Base-by-base conservation (phyloP, 495 filamentous ascomycete species). In the Trichoderma reesei region DNA sequence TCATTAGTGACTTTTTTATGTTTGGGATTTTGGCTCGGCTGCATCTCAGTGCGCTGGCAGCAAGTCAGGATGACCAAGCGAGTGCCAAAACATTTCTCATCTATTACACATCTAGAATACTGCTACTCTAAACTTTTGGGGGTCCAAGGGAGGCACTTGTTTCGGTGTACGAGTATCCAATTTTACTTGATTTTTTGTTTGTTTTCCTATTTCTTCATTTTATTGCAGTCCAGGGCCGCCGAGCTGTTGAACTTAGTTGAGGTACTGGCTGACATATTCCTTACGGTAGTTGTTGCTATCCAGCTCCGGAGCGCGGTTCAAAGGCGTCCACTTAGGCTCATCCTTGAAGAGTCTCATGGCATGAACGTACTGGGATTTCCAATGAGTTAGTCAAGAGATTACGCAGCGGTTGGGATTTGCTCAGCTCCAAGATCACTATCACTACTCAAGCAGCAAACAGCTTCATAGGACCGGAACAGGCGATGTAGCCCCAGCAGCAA, bases 271-370 rank as follows among this genome's bases (percentile, higher is more conserved):
- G 36, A 92, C 70, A 72, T 97, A 97, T 33, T 83, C 83, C 81
- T 89, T 83, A 18, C 94, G 86, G 70, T 86, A 88, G 39, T 77
- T 75, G 74, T 96, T 98, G 63, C 70, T 74, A 74, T 96, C 90
- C 64, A 96, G 79, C 46, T 95, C 91, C 11, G 76, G 79, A 1
- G 83, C 83, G 51, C 95, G 83, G 75, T 96, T 96, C 69, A 98
- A 75, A 16, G 94, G 90, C 64, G 92, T 98, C 94, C 94, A 98
- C 78, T 96, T 96, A 46, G 94, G 95, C 79, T 98, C 92, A 64
- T 98, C 94, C 80, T 97, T 92, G 85, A 98, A 98, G 62, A 98
- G 83, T 44, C 94, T 85, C 90, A 98, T 93, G 31, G 95, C 94
- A 72, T 92, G 89, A 71, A 96, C 88, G 72, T 93, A 97, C 93